Base-by-base conservation (phyloP, 2,329 filamentous ascomycete genomes). In the Laburnicola sp. region DNA sequence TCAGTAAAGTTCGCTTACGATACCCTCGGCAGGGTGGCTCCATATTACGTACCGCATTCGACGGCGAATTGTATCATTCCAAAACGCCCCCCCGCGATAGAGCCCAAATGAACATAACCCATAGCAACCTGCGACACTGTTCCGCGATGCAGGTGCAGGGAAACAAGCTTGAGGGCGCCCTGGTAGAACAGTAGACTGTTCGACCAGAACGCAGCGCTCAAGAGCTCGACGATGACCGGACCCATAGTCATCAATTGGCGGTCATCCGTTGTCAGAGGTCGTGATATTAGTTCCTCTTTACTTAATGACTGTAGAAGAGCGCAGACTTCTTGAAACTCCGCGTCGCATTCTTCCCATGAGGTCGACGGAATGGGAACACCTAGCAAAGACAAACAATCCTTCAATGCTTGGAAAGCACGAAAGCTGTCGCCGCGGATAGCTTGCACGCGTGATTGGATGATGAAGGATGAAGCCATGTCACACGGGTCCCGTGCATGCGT, bases 401-500 rank as follows among this genome's bases (percentile, higher is more conserved):
- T 86, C 23, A 97, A 76, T 1, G 84, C 83, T 28, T 80, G 74
- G 60, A 96, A 84, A 0, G 91, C 89, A 3, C 81, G 81, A 22
- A 79, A 74, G 26, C 86, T 84, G 57, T 96, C 84, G 1, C 91
- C 91, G 48, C 82, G 81, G 64, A 92, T 85, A 1, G 88, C 84
- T 62, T 86, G 84, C 39, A 96, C 87, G 43, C 91, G 84, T 4
- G 89, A 91, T 67, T 91, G 86, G 31, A 97, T 77, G 35, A 96
- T 87, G 76, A 87, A 95, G 0, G 90, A 89, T 6, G 89, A 86
- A 1, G 89, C 89, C 74, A 90, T 94, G 71, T 96, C 91, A 4
- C 89, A 81, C 0, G 89, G 76, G 16, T 85, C 85, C 58, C 82
- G 86, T 0, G 88, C 89, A 61, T 88, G 82, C 28, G 75, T 71